Evolutionary conservation across 768 basidiomycete genomes (phyloP), one percentile per base, ranked within the genome.

Genomic region (Pholiota molesta): DNA sequence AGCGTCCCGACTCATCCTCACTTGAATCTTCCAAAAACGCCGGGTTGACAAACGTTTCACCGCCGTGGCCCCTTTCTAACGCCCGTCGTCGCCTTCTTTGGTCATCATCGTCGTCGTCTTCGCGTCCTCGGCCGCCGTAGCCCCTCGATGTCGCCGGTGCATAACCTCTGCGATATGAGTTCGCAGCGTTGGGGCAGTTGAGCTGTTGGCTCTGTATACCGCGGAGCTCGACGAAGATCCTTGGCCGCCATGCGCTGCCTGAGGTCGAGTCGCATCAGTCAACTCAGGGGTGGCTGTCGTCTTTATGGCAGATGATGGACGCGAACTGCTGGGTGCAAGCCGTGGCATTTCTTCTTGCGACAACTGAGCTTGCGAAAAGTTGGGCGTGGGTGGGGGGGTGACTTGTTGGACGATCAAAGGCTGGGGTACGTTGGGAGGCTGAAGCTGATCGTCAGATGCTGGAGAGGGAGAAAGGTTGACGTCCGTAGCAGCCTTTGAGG

Each of bases 91-190:
- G 52, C 26, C 60, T 62, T 29, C 62, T 53, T 44, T 56, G 75
- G 73, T 78, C 81, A 55, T 77, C 80, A 29, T 78, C 79, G 42
- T 77, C 76, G 5, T 74, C 73, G 33, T 73, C 74, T 39, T 73
- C 69, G 13, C 67, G 62, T 8, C 74, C 68, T 35, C 64, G 40
- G 39, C 55, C 53, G 33, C 47, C 45, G 44, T 65, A 65, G 29
- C 65, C 68, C 65, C 65, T 72, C 69, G 65, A 62, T 29, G 64
- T 68, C 8, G 49, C 52, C 13, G 66, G 57, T 23, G 47, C 47
- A n/a, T 57, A 62, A n/a, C 31, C 42, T 14, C 56, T 35, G 21
- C 29, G 19, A 26, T 56, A 62, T 19, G 45, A 31, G 21, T 19
- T 57, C 45, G 28, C 49, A 40, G 56, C 61, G 52, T 31, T 17